Conservation (phyloP, 371 early-diverging fungal species). For the Rhizopus delemar region DNA sequence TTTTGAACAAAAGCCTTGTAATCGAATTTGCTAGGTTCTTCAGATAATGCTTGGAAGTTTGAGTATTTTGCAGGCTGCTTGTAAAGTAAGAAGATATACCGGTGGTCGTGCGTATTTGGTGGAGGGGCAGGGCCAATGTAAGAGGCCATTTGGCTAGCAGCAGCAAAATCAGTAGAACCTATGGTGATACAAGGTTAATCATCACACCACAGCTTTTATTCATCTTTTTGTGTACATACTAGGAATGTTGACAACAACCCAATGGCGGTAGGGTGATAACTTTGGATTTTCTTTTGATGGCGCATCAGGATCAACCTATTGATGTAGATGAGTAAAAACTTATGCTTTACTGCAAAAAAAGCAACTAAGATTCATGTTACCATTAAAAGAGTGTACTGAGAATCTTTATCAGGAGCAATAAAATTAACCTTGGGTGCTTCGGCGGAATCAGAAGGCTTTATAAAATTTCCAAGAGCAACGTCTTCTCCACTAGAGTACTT, state of each 20-base stretch:
- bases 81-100: conserved; percentile 66
- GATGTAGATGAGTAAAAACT: neutral
- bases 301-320: conserved; percentile 68
- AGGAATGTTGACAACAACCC: conserved; percentile 62
- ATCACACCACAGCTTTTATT: neutral
- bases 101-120: conserved; percentile 58
- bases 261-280: conserved; percentile 64
- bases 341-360: neutral
- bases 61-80: conserved; percentile 42
- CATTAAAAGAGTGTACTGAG: conserved; percentile 59
- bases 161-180: conserved; percentile 33
- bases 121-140: conserved; percentile 66
- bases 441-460: conserved; percentile 39
- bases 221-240: conserved; percentile 20
- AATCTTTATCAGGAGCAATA: conserved; percentile 38
- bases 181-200: neutral
- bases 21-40: conserved; percentile 47
- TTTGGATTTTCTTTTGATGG: conserved; percentile 57
- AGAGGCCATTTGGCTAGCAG: conserved; percentile 31
- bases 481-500: conserved; percentile 47
- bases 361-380: conserved; percentile 23
- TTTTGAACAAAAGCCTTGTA: conserved; percentile 48
- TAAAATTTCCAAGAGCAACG: conserved; percentile 53
- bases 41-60: conserved; percentile 26
- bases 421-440: conserved; percentile 46